A percentile compares a stretch with the other conserved stretches of the same genome.
phyloP scores from a whole-genome alignment of 306 rosid species.

The Prunus davidiana region DNA sequence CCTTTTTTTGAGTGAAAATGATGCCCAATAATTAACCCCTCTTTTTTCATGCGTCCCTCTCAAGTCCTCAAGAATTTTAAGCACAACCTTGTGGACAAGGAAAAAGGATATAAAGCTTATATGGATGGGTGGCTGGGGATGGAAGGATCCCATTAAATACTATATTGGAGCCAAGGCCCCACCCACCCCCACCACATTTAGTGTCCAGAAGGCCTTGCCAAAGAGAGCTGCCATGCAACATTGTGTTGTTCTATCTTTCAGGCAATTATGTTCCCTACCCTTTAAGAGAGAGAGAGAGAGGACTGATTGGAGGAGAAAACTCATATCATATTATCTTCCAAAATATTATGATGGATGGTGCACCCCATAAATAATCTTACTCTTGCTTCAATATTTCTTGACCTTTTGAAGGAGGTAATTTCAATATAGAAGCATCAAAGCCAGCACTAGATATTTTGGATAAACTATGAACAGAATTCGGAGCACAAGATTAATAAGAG shows the following conservation, averaged over 20 bases:
- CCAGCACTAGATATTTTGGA: too few species aligned
- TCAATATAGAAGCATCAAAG: not conserved
- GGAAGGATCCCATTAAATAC: slow-evolving; percentile 4
- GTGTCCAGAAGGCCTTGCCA: slow-evolving; percentile 12
- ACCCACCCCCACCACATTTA: slow-evolving; percentile 7
- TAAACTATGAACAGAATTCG: too few species aligned
- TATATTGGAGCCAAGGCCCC: not conserved
- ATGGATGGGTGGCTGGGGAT: slow-evolving; percentile 6
- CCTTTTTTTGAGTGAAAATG: slow-evolving; percentile 1
- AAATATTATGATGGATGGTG: not conserved
- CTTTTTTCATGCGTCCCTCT: slow-evolving; percentile 21
- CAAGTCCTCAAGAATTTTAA: slow-evolving; percentile 15
- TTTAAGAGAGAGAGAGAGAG: not conserved
- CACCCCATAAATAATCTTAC: not conserved
- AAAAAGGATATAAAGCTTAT: not conserved
- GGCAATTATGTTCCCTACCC: slow-evolving; percentile 2
- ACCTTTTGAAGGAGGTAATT: not conserved
- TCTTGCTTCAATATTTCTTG: not conserved
- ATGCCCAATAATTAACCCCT: not conserved
- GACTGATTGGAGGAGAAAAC: not conserved
- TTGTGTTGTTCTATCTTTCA: slow-evolving; percentile 11
- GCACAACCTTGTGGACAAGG: slow-evolving; percentile 10
- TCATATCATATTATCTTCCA: not conserved
- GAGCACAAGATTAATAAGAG: too few species aligned
- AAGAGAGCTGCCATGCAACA: not conserved